These are phyloP conservation scores for Cystoisospora suis DNA, from an alignment of 169 alveolate genomes.

Conservation along the genomic window DNA sequence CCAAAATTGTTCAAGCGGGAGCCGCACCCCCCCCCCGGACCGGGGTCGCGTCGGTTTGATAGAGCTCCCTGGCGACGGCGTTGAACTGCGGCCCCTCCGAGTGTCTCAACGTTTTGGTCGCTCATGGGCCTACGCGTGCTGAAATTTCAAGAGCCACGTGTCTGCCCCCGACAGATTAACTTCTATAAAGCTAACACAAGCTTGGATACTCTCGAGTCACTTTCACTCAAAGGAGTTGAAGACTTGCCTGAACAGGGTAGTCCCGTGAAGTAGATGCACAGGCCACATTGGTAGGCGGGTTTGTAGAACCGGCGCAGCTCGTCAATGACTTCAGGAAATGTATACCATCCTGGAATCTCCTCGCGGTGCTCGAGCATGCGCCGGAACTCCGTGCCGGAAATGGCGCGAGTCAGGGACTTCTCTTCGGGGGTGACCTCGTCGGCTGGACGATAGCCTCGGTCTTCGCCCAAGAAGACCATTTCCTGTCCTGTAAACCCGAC, in stretches of 20 bases:
- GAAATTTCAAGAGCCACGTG: too few relatives aligned
- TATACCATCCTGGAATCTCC: slow-evolving; percentile 70
- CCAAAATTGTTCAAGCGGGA: too few relatives aligned
- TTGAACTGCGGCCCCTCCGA: too few relatives aligned
- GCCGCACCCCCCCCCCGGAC: too few relatives aligned
- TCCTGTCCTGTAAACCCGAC: slow-evolving; percentile 52
- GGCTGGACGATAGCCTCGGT: slow-evolving; percentile 40
- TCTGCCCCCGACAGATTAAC: too few relatives aligned
- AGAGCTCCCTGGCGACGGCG: too few relatives aligned
- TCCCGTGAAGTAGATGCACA: slow-evolving; percentile 70
- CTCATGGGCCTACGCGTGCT: too few relatives aligned
- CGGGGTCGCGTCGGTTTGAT: too few relatives aligned
- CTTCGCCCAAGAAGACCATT: slow-evolving; percentile 65
- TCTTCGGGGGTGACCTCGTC: slow-evolving; percentile 39
- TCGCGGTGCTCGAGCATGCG: slow-evolving; percentile 28
- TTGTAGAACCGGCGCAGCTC: slow-evolving; percentile 60
- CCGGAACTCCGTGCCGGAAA: slow-evolving; percentile 71
- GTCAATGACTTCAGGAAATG: slow-evolving; percentile 68
- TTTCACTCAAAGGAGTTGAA: too few relatives aligned
- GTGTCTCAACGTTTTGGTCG: too few relatives aligned
- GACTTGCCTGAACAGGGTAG: slow-evolving; percentile 69
- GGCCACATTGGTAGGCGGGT: slow-evolving; percentile 60
- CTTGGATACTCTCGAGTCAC: too few relatives aligned
- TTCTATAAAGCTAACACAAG: too few relatives aligned
- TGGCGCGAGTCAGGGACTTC: not conserved